Evolutionary conservation across 2,329 filamentous ascomycete species (phyloP), one percentile per base, ranked within the genome.

Genomic region (Colletotrichum eleusines): DNA sequence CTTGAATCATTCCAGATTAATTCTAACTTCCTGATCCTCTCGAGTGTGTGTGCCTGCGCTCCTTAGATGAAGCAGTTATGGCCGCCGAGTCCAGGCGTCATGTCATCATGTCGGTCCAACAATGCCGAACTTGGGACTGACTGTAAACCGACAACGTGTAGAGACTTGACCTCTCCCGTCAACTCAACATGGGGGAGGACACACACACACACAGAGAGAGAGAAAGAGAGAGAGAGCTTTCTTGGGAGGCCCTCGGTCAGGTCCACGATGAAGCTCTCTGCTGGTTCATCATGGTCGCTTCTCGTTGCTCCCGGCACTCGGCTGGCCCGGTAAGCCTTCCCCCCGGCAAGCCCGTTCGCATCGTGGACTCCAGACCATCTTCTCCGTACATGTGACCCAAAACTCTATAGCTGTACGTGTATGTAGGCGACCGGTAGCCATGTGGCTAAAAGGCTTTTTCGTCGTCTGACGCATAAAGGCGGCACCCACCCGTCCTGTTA

Each of bases 381-480:
- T 14, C 46, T 46, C 33, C 33, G 18, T 18, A 48, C 28, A 61
- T 66, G 55, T 40, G 63, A 69, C 46, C 44, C 46, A 44, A 4
- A 23, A 26, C 31, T 4, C 2, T 3, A 28, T 28, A 4, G 7
- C 7, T 20, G 53, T 42, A 18, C 40, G 44, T 18, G 26, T n/a
- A 35, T 8, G 14, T 23, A 5, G 40, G 2, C 38, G 16, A 31
- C 16, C 23, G 46, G 5, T 14, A 14, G n/a, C 14, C 18, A 12
- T 54, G 31, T 38, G 33, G 35, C 16, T 20, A 42, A n/a, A n/a
- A 53, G 28, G 1, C 44, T 63, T 44, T 63, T 63, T 55, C 51
- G 59, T 68, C 58, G 63, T 35, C 58, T 38, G 53, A 44, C 50
- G 58, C 68, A 68, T 63, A 33, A 71, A 71, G 42, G 26, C 53